phyloP scores from a whole-genome alignment of 2,329 filamentous ascomycete genomes.

The Hymenoscyphus albidus region DNA sequence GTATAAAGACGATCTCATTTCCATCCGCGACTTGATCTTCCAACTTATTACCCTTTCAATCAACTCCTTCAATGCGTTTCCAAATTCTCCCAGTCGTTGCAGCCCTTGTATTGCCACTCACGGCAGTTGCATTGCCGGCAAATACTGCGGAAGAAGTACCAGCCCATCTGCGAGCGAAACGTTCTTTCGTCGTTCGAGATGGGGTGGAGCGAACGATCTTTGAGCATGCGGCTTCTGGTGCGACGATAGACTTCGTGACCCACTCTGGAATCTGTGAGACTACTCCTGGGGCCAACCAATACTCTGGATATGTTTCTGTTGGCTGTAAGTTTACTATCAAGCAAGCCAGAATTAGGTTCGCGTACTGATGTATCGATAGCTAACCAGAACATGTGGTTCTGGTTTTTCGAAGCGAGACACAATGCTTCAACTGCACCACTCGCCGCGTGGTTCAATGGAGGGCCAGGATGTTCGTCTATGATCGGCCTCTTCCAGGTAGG shows the following conservation, averaged over 20 bases:
- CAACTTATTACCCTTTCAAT: background rate
- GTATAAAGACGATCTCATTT: background rate
- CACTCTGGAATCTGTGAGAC: conserved; percentile 51
- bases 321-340: conserved; percentile 30
- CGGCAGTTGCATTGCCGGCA: conserved; percentile 18
- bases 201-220: conserved; percentile 44
- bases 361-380: conserved; percentile 10
- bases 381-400: conserved; percentile 30
- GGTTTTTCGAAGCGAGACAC: conserved; percentile 58
- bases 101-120: conserved; percentile 15
- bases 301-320: conserved; percentile 48
- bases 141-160: conserved; percentile 5
- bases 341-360: background rate
- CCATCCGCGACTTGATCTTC: background rate
- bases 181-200: conserved; percentile 35
- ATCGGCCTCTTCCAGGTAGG: conserved; percentile 57
- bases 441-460: conserved; percentile 45
- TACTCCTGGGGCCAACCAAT: conserved; percentile 47
- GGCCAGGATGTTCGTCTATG: conserved; percentile 50
- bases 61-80: conserved; percentile 16
- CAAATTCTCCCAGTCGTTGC: conserved; percentile 9
- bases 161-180: conserved; percentile 28
- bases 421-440: conserved; percentile 44
- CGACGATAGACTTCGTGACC: conserved; percentile 45
- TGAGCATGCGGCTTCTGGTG: conserved; percentile 44